Conservation (phyloP, 179 eudicot genomes). For the Patellifolia procumbens region DNA sequence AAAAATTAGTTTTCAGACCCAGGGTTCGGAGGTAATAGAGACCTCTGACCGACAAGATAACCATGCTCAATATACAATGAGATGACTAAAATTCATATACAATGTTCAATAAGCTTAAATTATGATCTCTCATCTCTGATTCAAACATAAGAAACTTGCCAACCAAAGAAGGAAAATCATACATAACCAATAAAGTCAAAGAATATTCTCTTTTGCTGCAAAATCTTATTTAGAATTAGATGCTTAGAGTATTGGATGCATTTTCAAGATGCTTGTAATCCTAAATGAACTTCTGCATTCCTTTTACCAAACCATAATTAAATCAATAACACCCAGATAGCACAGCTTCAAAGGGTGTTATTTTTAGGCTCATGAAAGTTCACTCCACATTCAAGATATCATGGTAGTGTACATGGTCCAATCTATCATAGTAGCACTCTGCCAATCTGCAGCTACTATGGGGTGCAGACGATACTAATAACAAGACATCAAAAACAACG, state of each 20-base stretch:
- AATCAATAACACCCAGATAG: neutral
- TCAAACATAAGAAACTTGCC: neutral
- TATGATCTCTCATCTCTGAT: neutral
- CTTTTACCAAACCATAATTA: neutral
- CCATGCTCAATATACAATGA: neutral
- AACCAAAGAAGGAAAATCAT: neutral
- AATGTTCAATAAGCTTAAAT: neutral
- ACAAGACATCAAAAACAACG: too few species aligned
- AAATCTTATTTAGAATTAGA: neutral
- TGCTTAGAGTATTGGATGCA: neutral
- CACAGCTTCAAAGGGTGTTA: neutral
- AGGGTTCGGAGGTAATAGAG: neutral
- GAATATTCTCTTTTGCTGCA: neutral
- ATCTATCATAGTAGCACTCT: neutral
- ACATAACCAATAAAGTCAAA: neutral
- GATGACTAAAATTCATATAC: neutral
- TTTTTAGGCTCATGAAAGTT: neutral
- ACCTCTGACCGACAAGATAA: conserved; percentile 15
- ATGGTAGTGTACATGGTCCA: neutral
- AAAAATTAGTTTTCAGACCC: conserved; percentile 1
- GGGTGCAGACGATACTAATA: neutral
- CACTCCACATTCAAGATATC: neutral
- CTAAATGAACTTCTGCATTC: neutral
- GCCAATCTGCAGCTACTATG: neutral
- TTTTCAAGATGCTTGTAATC: neutral